A percentile compares a stretch with the other conserved stretches of the same genome.
Evolutionary conservation across 495 filamentous ascomycete genomes (phyloP).

Genomic region (Hypoxylon fragiforme): DNA sequence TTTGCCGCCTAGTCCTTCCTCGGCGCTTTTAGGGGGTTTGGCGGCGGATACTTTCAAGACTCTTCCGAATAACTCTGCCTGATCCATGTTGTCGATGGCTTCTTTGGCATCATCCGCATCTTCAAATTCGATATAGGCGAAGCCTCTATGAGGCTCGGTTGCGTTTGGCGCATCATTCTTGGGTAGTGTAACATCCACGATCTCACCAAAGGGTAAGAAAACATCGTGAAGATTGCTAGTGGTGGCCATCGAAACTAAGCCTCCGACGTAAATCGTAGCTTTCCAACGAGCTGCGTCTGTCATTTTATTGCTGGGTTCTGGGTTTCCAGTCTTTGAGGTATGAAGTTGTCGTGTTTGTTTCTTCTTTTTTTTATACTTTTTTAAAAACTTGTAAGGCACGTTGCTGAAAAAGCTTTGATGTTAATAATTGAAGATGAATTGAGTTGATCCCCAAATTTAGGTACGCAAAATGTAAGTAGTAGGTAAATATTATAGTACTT

Average conservation of each 20-base stretch:
- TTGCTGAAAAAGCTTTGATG: too few relatives aligned
- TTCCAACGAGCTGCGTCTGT: conserved; percentile 83
- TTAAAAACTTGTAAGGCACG: conserved; percentile 16
- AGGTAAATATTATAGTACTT: background rate
- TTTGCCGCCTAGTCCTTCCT: conserved; percentile 85
- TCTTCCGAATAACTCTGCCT: conserved; percentile 90
- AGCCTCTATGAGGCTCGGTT: conserved; percentile 81
- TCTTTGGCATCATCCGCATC: conserved; percentile 83
- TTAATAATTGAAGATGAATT: too few relatives aligned
- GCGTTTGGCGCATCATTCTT: conserved; percentile 73
- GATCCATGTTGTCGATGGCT: conserved; percentile 99
- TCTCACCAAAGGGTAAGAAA: conserved; percentile 95
- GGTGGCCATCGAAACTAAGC: conserved; percentile 79
- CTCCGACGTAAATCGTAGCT: conserved; percentile 87
- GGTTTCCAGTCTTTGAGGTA: too few relatives aligned
- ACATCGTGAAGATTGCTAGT: conserved; percentile 76
- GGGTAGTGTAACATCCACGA: conserved; percentile 85
- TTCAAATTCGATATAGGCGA: conserved; percentile 97
- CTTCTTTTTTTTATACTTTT: conserved; percentile 9
- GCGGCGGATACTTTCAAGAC: conserved; percentile 90
- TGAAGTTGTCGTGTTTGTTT: background rate
- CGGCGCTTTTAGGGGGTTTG: conserved; percentile 87
- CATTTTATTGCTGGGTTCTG: conserved; percentile 54
- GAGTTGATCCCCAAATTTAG: too few relatives aligned
- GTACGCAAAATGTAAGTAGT: too few relatives aligned